Evolutionary conservation across 495 filamentous ascomycete species (phyloP).

Genomic region (Lasiosphaeria hispida): DNA sequence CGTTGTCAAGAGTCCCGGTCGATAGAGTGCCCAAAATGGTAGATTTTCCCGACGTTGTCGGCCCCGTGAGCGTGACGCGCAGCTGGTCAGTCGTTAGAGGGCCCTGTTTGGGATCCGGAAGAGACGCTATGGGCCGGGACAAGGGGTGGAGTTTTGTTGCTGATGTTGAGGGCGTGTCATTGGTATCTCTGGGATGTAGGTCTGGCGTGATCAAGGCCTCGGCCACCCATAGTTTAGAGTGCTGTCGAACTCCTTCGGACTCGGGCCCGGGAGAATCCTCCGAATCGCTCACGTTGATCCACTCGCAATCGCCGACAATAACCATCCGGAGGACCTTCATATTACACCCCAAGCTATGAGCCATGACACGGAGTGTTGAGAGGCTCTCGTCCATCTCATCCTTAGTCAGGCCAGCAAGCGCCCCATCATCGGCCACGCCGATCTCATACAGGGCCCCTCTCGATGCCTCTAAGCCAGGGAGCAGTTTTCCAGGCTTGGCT

Average conservation of each 20-base stretch:
- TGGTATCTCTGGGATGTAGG: constrained; percentile 24
- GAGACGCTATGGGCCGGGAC: constrained; percentile 14
- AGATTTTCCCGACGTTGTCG: constrained; percentile 92
- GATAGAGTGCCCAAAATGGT: constrained; percentile 85
- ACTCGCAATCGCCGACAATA: constrained; percentile 83
- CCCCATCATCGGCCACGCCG: constrained; percentile 91
- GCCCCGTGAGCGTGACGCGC: constrained; percentile 85
- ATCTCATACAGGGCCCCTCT: constrained; percentile 95
- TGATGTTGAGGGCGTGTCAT: background rate
- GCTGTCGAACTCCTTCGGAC: constrained; percentile 22
- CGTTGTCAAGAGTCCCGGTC: constrained; percentile 86
- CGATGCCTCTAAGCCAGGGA: constrained; percentile 86
- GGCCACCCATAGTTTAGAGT: constrained; percentile 76
- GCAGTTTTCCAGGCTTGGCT: constrained; percentile 58
- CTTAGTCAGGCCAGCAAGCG: constrained; percentile 80
- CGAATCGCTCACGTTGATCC: constrained; percentile 39
- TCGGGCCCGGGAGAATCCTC: constrained; percentile 6
- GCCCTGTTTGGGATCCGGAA: constrained; percentile 28
- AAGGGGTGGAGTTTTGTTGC: constrained; percentile 4
- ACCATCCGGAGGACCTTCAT: constrained; percentile 83
- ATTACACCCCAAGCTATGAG: constrained; percentile 81
- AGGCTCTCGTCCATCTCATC: constrained; percentile 93
- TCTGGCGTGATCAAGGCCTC: constrained; percentile 63
- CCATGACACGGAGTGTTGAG: constrained; percentile 80
- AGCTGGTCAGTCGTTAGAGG: constrained; percentile 66